Conservation (phyloP, 164 flowering plant species). For the Vitis rupestris region DNA sequence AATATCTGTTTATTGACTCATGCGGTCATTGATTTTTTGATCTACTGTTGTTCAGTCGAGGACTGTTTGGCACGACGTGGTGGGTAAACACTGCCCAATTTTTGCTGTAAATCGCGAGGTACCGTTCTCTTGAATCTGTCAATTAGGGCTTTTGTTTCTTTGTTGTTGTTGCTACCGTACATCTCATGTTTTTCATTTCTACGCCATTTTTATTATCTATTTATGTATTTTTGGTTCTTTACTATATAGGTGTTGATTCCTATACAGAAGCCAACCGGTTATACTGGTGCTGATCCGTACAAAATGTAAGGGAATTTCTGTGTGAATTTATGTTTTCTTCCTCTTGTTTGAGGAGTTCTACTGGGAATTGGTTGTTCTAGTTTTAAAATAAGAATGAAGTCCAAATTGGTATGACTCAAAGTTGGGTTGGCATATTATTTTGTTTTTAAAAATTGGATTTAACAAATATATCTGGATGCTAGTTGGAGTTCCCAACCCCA, state of each 20-base stretch:
- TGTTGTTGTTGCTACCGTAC: neutral
- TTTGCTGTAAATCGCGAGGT: conserved; percentile 99
- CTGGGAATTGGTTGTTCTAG: too few species aligned
- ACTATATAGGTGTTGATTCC: conserved; percentile 73
- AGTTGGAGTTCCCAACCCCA: too few species aligned
- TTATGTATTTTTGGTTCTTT: neutral
- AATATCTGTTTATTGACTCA: neutral
- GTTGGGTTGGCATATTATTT: too few species aligned
- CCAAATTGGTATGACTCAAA: too few species aligned
- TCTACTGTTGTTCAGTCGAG: conserved; percentile 52
- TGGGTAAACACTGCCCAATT: conserved; percentile 88
- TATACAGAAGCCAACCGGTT: conserved; percentile 80
- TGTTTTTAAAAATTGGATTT: too few species aligned
- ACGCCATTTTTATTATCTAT: neutral
- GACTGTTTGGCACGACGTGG: conserved; percentile 87
- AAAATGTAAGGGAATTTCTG: conserved; percentile 56
- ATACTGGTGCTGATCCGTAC: conserved; percentile 90
- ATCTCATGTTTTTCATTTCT: neutral
- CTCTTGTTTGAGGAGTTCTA: neutral
- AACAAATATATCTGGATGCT: too few species aligned
- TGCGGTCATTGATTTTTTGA: neutral
- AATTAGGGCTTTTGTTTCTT: neutral
- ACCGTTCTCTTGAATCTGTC: neutral
- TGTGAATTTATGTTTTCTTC: neutral
- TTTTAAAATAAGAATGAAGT: too few species aligned